Evolutionary conservation across 176 grass and related monocot species (phyloP).

Genomic region (Bothriochloa decipiens): DNA sequence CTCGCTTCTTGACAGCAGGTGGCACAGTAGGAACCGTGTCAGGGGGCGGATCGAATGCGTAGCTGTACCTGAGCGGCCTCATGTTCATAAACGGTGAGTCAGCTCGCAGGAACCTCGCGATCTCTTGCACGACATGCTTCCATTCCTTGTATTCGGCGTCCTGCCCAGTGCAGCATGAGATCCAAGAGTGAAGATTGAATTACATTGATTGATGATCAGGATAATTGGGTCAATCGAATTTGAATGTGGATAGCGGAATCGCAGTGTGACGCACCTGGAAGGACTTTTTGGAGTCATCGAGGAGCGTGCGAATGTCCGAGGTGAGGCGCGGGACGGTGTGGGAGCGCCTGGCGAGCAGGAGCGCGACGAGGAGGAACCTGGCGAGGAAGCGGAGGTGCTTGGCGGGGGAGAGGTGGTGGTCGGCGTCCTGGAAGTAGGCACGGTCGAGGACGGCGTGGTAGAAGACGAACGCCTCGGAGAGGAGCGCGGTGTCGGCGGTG

Average conservation of each 20-base stretch:
- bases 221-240: not conserved
- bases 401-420: constrained; percentile 55
- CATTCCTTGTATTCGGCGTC: constrained; percentile 87
- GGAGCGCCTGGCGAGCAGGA: constrained; percentile 66
- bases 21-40: constrained; percentile 52
- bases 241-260: not conserved
- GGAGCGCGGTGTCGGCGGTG: constrained; percentile 69
- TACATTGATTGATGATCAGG: not conserved
- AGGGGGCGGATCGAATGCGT: constrained; percentile 70
- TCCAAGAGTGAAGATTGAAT: not conserved
- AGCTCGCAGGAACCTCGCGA: constrained; percentile 73
- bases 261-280: constrained; percentile 55
- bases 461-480: constrained; percentile 91
- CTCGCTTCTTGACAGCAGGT: constrained; percentile 57
- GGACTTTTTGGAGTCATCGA: constrained; percentile 74
- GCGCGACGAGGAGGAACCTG: constrained; percentile 84
- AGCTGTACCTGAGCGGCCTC: constrained; percentile 90
- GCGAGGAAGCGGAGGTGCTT: constrained; percentile 94
- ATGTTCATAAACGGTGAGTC: constrained; percentile 86
- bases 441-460: constrained; percentile 94
- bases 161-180: constrained; percentile 33
- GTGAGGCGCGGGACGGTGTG: constrained; percentile 57
- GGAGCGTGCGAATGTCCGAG: constrained; percentile 51
- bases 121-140: constrained; percentile 83
- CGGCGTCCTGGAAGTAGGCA: constrained; percentile 73